Evolutionary conservation across 345 rosid genomes (phyloP).

Genomic region (Aquilaria sinensis): DNA sequence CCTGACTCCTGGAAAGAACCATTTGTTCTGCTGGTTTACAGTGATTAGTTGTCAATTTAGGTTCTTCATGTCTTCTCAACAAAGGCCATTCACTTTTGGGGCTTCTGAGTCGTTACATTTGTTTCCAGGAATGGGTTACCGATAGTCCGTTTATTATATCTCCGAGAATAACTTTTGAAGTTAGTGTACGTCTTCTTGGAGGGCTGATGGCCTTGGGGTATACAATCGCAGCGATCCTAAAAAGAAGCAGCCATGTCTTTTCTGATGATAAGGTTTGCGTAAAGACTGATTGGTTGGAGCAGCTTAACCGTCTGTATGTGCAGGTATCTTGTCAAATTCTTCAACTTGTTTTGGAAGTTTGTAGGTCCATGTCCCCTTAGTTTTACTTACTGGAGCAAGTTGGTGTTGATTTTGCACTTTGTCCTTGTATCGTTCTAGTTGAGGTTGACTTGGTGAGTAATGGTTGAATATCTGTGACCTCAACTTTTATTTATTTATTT

Average conservation of each 20-base stretch:
- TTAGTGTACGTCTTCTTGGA: conserved; percentile 91
- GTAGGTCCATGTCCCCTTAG: background rate
- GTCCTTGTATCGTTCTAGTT: no score
- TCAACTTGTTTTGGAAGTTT: conserved; percentile 2
- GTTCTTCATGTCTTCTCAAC: background rate
- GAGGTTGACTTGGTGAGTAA: no score
- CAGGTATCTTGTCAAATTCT: conserved; percentile 45
- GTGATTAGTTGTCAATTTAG: no score
- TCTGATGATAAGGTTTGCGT: conserved; percentile 61
- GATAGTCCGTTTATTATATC: conserved; percentile 96
- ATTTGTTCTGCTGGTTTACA: no score
- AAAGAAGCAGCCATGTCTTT: conserved; percentile 91
- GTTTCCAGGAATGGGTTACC: conserved; percentile 95
- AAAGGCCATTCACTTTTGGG: conserved; percentile 3
- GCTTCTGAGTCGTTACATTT: conserved; percentile 15
- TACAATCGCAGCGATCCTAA: conserved; percentile 87
- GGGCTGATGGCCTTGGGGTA: conserved; percentile 98
- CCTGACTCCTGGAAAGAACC: no score
- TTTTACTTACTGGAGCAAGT: background rate
- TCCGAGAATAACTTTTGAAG: conserved; percentile 97
- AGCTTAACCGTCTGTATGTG: conserved; percentile 80
- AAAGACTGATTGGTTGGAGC: conserved; percentile 97
- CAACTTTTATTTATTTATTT: no score
- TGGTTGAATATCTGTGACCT: no score
- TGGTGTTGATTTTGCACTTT: background rate